Conservation (phyloP, 1,284 basidiomycete species). For the Sphaerobolus stellatus region DNA sequence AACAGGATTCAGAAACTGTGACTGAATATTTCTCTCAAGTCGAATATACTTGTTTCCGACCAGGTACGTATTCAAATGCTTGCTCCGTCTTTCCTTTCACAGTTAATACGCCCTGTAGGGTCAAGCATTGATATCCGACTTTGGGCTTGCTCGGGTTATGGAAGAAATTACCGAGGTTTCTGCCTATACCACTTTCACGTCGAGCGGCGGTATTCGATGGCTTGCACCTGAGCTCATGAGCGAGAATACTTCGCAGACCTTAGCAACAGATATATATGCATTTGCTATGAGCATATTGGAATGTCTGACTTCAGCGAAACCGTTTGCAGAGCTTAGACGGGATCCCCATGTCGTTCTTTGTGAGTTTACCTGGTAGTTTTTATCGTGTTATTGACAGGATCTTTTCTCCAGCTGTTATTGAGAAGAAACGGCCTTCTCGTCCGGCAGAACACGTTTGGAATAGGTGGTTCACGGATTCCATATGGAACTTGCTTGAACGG, state of each 20-base stretch:
- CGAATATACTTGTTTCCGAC: slow-evolving; percentile 52
- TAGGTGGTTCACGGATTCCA: slow-evolving; percentile 7
- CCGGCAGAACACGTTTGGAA: slow-evolving; percentile 4
- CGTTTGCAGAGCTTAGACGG: slow-evolving; percentile 46
- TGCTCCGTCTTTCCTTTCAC: not conserved
- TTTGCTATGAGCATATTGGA: slow-evolving; percentile 60
- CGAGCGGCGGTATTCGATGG: slow-evolving; percentile 48
- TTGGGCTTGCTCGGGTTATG: slow-evolving; percentile 60
- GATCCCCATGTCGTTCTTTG: slow-evolving; percentile 41
- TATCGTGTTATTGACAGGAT: not conserved
- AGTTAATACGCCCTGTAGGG: slow-evolving; percentile 32
- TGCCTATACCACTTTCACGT: slow-evolving; percentile 38
- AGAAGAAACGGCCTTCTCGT: not conserved
- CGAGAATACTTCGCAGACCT: slow-evolving; percentile 39
- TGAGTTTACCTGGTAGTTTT: not conserved
- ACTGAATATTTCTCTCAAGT: slow-evolving; percentile 32
- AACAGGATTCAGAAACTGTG: not conserved
- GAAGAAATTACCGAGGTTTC: slow-evolving; percentile 49
- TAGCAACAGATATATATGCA: slow-evolving; percentile 51
- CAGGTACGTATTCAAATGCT: slow-evolving; percentile 30
- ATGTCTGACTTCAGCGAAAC: slow-evolving; percentile 47
- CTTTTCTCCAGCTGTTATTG: not conserved
- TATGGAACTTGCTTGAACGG: slow-evolving; percentile 42
- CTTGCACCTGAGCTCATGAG: slow-evolving; percentile 56
- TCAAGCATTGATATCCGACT: slow-evolving; percentile 55